A percentile compares a stretch with the other conserved stretches of the same genome.
These are phyloP conservation scores for Polychaeton citri DNA, from an alignment of 2,329 filamentous ascomycete species.

Conservation along the genomic window DNA sequence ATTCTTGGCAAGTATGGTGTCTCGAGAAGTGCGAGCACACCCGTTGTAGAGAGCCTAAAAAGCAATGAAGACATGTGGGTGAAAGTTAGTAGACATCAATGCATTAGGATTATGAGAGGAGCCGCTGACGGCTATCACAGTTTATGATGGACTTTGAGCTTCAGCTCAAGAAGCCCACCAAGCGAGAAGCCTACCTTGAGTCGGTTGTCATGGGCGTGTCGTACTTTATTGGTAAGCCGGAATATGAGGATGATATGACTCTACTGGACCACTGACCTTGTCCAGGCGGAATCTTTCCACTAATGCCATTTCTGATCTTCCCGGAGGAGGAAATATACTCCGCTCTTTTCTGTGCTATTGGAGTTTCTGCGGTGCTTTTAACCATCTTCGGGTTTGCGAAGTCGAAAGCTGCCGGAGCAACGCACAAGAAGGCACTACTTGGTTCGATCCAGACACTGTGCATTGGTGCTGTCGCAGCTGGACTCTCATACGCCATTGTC, in stretches of 20 bases:
- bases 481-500: conserved; percentile 25
- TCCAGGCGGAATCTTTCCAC: conserved; percentile 28
- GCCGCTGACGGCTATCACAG: too few relatives aligned
- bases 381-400: conserved; percentile 40
- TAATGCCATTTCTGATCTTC: conserved; percentile 39
- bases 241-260: background rate
- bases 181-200: conserved; percentile 34
- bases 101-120: background rate
- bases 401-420: conserved; percentile 20
- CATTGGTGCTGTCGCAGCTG: conserved; percentile 24
- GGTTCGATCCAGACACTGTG: conserved; percentile 23
- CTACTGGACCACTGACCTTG: background rate
- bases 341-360: conserved; percentile 37
- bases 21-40: conserved; percentile 27
- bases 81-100: conserved; percentile 10
- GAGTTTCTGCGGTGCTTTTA: conserved; percentile 36
- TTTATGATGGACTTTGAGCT: conserved; percentile 51
- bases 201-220: conserved; percentile 26
- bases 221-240: conserved; percentile 22
- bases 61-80: conserved; percentile 37
- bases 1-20: conserved; percentile 40
- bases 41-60: conserved; percentile 39
- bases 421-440: conserved; percentile 12
- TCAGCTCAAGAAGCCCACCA: conserved; percentile 30
- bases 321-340: conserved; percentile 19